Conservation (phyloP, 2,329 filamentous ascomycete genomes). For the Coniochaeta sp. region DNA sequence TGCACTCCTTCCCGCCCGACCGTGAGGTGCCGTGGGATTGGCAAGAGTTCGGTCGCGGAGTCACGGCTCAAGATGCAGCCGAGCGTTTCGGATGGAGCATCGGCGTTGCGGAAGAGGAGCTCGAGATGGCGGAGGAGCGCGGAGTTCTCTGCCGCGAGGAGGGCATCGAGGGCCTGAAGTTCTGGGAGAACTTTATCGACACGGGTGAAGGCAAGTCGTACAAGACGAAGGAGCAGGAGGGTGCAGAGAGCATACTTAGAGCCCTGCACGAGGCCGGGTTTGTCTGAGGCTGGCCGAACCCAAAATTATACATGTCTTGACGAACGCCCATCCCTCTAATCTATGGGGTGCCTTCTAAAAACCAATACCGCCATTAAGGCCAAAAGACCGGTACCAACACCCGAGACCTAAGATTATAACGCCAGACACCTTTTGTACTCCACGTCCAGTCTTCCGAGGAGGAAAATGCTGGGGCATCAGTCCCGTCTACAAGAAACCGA, state of each 20-base stretch:
- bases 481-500: not conserved
- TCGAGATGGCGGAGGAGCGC: constrained; percentile 93
- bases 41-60: constrained; percentile 69
- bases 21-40: constrained; percentile 68
- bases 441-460: not conserved
- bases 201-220: constrained; percentile 29
- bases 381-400: not conserved
- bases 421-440: not conserved
- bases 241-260: constrained; percentile 32
- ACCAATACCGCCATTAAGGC: not conserved
- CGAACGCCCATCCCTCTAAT: constrained; percentile 6
- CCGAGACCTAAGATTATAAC: not conserved
- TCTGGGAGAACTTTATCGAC: constrained; percentile 77
- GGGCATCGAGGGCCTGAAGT: constrained; percentile 80
- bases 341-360: not conserved
- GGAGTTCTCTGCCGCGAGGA: constrained; percentile 87
- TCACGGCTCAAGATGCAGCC: constrained; percentile 84
- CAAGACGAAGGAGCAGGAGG: constrained; percentile 22
- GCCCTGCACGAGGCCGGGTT: constrained; percentile 36
- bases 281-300: constrained; percentile 14
- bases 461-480: not conserved
- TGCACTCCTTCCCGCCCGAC: constrained; percentile 59
- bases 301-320: not conserved
- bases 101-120: constrained; percentile 87
- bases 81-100: constrained; percentile 95